A percentile compares a stretch with the other conserved stretches of the same genome.
phyloP scores from a whole-genome alignment of 441 rosid genomes.

The Codiaeum variegatum region DNA sequence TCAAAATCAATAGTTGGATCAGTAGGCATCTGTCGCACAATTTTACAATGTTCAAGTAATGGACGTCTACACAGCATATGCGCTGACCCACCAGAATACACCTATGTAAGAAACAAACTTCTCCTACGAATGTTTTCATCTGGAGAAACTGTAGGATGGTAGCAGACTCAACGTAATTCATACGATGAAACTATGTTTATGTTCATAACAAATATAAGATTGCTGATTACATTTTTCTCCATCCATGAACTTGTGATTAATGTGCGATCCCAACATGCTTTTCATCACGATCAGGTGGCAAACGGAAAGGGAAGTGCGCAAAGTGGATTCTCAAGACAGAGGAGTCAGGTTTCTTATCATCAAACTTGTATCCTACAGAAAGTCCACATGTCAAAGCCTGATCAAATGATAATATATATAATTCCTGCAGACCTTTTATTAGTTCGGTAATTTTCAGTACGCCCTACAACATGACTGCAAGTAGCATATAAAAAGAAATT shows the following conservation, averaged over 20 bases:
- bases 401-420: constrained; percentile 6
- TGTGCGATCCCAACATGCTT: background rate
- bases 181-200: background rate
- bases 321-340: constrained; percentile 37
- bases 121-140: background rate
- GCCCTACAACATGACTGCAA: background rate
- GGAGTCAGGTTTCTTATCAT: constrained; percentile 46
- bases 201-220: constrained; percentile 3
- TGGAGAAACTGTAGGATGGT: background rate
- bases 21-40: background rate
- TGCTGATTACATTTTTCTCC: background rate
- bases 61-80: background rate
- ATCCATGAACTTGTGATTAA: constrained; percentile 7
- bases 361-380: constrained; percentile 54
- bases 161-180: background rate
- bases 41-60: background rate
- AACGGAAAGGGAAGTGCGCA: constrained; percentile 48
- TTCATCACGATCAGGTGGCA: constrained; percentile 29
- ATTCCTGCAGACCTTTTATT: background rate
- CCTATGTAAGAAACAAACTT: constrained; percentile 2
- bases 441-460: background rate
- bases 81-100: background rate
- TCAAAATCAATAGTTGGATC: background rate
- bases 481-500: background rate
- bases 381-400: constrained; percentile 7